phyloP scores from a whole-genome alignment of 75 land plant genomes.

The Picea sitchensis region DNA sequence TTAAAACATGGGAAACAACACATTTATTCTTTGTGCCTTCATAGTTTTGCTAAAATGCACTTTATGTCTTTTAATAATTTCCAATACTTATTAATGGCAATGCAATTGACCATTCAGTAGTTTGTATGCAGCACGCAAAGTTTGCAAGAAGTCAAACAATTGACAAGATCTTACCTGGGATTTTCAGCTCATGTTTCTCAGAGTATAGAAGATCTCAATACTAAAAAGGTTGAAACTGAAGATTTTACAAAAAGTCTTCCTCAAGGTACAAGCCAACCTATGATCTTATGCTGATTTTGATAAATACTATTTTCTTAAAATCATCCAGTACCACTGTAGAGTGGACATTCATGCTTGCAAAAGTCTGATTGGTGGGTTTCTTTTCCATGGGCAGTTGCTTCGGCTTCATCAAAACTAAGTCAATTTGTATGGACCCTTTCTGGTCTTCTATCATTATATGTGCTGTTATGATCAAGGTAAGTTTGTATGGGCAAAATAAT shows the following conservation, averaged over 20 bases:
- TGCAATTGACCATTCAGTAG: background rate
- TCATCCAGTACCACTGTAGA: background rate
- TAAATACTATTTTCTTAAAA: background rate
- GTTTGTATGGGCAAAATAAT: background rate
- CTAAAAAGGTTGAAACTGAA: background rate
- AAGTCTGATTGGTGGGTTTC: background rate
- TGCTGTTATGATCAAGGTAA: background rate
- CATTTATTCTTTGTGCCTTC: background rate
- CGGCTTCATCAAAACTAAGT: background rate
- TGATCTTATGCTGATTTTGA: background rate
- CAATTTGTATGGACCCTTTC: background rate
- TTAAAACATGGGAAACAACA: no score
- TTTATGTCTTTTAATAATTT: no score
- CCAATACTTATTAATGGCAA: background rate
- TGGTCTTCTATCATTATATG: background rate
- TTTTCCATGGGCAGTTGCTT: background rate
- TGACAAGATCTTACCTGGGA: slow-evolving; percentile 34
- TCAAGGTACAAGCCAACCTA: background rate
- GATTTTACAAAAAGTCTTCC: background rate
- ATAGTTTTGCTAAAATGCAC: background rate
- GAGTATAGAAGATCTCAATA: slow-evolving; percentile 5
- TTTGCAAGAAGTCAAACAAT: slow-evolving; percentile 22
- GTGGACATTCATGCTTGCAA: background rate
- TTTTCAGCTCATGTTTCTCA: slow-evolving; percentile 21
- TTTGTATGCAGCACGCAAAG: slow-evolving; percentile 25